Evolutionary conservation across 768 basidiomycete genomes (phyloP), one percentile per base, ranked within the genome.

Genomic region (Pisolithus microcarpus): DNA sequence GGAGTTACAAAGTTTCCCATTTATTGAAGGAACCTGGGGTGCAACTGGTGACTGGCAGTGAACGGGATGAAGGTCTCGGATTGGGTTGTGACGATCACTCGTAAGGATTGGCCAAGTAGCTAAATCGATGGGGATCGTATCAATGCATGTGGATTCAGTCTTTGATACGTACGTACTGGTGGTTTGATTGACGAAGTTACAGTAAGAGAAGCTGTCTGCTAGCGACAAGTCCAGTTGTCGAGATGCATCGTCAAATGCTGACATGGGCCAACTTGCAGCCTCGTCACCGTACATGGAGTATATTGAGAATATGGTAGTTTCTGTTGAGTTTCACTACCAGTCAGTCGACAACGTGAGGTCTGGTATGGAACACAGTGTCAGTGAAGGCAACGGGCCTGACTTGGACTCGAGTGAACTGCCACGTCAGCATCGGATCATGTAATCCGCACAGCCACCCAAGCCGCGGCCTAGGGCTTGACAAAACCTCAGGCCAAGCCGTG

Each of bases 201-300:
- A 53, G 54, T 64, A 70, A 50, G 68, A 62, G 53, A 67, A 67
- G 34, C 52, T 61, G 54, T 69, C 67, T 36, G 65, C 67, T 15
- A 67, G 52, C 5, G 67, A 59, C 19, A 67, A 45, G 59, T 69
- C 65, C 21, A 67, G 65, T 42, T 73, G 73, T 49, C 72, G 71
- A 40, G 69, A 61, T 30, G 59, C 66, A 43, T 62, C 70, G 54
- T 69, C 70, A 52, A 70, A 64, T 54, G 69, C 62, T 52, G 70
- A 60, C 58, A 67, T 60, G 63, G 71, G 61, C 76, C 78, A 82
- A 71, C 76, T 77, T 47, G 71, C 54, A 50, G 64, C 61, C 51
- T 82, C 79, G 63, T 84, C 82, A 47, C 80, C 80, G 65, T 91
- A 91, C 88, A 90, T 90, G 44, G 85, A 88, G 65, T 89, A 91